phyloP scores from a whole-genome alignment of 2,329 filamentous ascomycete genomes.

The Colletotrichum eleusines region DNA sequence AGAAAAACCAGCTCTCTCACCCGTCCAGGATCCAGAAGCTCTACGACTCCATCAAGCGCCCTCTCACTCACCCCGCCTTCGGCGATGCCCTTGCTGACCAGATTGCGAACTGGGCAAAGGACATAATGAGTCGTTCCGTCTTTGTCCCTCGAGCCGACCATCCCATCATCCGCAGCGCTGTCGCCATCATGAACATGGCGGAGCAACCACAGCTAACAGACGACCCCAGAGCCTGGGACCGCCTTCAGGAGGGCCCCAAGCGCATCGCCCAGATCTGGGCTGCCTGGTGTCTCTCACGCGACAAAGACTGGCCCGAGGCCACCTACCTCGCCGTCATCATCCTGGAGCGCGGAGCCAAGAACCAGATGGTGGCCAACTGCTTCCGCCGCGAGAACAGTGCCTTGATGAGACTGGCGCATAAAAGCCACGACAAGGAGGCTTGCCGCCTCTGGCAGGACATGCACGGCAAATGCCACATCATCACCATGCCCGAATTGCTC shows the following conservation, averaged over 20 bases:
- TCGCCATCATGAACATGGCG: conserved; percentile 33
- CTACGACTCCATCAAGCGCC: neutral
- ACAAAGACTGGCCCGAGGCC: conserved; percentile 1
- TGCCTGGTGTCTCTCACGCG: conserved; percentile 32
- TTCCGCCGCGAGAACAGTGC: conserved; percentile 8
- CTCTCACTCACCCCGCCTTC: neutral
- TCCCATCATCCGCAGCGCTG: conserved; percentile 30
- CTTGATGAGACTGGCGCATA: neutral
- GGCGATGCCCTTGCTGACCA: neutral
- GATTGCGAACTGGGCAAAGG: neutral
- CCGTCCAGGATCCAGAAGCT: conserved; percentile 10
- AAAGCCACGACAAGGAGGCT: neutral
- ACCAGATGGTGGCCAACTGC: conserved; percentile 6
- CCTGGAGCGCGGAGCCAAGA: conserved; percentile 9
- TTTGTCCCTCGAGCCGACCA: conserved; percentile 17
- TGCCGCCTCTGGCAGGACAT: conserved; percentile 20
- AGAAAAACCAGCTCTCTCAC: conserved; percentile 17
- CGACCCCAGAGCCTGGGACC: neutral
- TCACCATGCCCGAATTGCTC: conserved; percentile 3
- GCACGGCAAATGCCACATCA: conserved; percentile 33
- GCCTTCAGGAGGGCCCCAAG: neutral
- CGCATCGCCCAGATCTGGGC: conserved; percentile 21
- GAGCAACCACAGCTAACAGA: neutral
- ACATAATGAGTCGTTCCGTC: conserved; percentile 30
- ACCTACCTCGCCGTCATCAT: conserved; percentile 19